Evolutionary conservation across 1,284 basidiomycete species (phyloP), one percentile per base, ranked within the genome.

Genomic region (Ganoderma lingzhi): DNA sequence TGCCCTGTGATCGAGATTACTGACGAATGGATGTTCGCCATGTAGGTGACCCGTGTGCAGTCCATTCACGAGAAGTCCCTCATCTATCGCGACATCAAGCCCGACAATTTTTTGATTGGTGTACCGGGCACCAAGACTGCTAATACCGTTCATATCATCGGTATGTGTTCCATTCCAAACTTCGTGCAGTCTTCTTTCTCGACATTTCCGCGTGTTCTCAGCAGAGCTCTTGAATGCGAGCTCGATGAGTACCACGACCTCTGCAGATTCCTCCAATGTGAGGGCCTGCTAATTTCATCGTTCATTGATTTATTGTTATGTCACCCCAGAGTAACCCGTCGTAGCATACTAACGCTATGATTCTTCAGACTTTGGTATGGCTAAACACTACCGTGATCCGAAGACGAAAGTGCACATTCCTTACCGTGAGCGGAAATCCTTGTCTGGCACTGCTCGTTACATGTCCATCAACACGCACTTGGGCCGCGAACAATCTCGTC

Each of bases 381-480:
- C 97, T 64, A 99, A 99, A 83, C 96, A 98, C 83, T 99, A 98
- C 84, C 93, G 97, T 67, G 97, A 99, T 83, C 97, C 97, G 23
- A 98, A 97, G 86, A 97, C 96, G 5, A 97, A 97, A 82, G 88
- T 95, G 63, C 97, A 99, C 83, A 99, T 99, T 72, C 97, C 97
- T 37, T 99, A 99, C 85, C 90, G 97, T 75, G 97, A 99, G 84
- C 96, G 97, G 84, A 99, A 99, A 88, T 98, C 96, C 74, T 84
- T 99, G 67, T 98, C 96, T 19, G 98, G 97, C 62, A 99, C 97
- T 30, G 97, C 97, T 62, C 94, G 97, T 66, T 99, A 99, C 86
- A 99, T 98, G 86, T 97, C 96, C 58, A 99, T 99, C 87, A 99
- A 99, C 83, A 99, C 97, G 30, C 97, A 99, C 81, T 86, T 99